Percentiles rank a stretch among this genome's conserved stretches.
Evolutionary conservation across 2,329 filamentous ascomycete species (phyloP).

Genomic region (Fusarium pseudocircinatum): DNA sequence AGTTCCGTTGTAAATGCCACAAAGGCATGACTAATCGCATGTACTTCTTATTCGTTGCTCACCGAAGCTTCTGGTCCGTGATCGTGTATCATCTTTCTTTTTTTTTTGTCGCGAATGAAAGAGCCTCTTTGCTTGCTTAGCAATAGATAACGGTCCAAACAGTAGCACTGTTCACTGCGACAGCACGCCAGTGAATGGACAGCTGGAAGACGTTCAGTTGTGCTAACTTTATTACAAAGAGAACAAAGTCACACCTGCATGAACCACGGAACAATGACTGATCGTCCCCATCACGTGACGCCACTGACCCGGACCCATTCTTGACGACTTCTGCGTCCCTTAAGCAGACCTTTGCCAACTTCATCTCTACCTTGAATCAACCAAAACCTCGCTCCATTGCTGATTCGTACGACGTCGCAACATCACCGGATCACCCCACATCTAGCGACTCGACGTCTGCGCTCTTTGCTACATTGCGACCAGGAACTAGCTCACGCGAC

Average conservation of each 20-base stretch:
- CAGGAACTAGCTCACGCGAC: constrained; percentile 34
- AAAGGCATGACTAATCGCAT: constrained; percentile 27
- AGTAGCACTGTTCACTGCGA: not conserved
- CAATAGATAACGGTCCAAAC: constrained; percentile 1
- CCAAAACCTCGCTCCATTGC: constrained; percentile 35
- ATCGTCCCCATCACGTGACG: constrained; percentile 42
- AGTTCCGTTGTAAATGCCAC: not conserved
- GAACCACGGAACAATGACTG: constrained; percentile 18
- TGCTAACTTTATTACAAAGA: constrained; percentile 17
- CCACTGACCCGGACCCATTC: constrained; percentile 39
- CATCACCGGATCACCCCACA: constrained; percentile 19
- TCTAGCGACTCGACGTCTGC: constrained; percentile 20
- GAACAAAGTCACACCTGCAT: not conserved
- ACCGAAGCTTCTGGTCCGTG: constrained; percentile 36
- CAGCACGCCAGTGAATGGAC: not conserved
- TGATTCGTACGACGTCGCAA: constrained; percentile 28
- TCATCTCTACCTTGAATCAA: constrained; percentile 37
- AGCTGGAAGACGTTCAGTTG: not conserved
- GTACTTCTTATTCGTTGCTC: not conserved
- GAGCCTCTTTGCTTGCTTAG: constrained; percentile 1
- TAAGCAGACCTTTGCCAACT: constrained; percentile 43
- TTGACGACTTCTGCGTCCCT: constrained; percentile 41
- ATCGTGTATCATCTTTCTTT: constrained; percentile 9
- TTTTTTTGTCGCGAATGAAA: constrained; percentile 14
- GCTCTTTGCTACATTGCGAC: constrained; percentile 28